Base-by-base conservation (phyloP, 768 basidiomycete species). In the Artomyces pyxidatus region DNA sequence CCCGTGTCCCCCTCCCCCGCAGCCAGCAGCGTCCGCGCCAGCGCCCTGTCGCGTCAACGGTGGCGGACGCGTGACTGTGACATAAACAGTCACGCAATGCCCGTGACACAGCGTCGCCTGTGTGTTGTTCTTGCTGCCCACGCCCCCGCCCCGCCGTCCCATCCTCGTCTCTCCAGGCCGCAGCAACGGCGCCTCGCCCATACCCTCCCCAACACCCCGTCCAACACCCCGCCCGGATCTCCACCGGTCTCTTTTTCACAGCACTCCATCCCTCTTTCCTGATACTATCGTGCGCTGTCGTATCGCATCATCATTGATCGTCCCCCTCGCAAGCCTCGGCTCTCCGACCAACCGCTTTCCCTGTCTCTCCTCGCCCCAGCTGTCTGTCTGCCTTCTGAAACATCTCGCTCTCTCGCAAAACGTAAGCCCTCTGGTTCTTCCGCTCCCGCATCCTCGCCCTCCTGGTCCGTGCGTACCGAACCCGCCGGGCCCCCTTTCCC, bases 291-390 rank as follows among this genome's bases (percentile, higher is more conserved):
- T 40, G 35, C 49, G 32, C 40, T 51, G 43, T 29, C 35, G 50
- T 43, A 52, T 54, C 53, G 53, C 53, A 54, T 54, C 53, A 54
- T 52, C 52, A 53, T 54, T 54, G 53, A 54, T 54, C 53, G 53
- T 54, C 53, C 42, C 53, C 35, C 46, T 48, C 47, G 50, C 51
- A 54, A 52, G 41, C 53, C 53, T 54, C 53, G 53, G 53, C 53
- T 53, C 53, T 52, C 53, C 53, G 53, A 52, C 28, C 26, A 42
- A 52, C 47, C 51, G 51, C 48, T 48, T 43, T 40, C 39, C 7
- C 39, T 40, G 16, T 17, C 37, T 45, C 26, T 32, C 1, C 30
- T 46, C 52, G 50, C 45, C 51, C 51, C 53, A 27, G 45, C 29
- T 50, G 25, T 53, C 51, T 50, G 32, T 40, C 25, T 46, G 26